phyloP scores from a whole-genome alignment of 805 yeast genomes.

The Candida golubevii region DNA sequence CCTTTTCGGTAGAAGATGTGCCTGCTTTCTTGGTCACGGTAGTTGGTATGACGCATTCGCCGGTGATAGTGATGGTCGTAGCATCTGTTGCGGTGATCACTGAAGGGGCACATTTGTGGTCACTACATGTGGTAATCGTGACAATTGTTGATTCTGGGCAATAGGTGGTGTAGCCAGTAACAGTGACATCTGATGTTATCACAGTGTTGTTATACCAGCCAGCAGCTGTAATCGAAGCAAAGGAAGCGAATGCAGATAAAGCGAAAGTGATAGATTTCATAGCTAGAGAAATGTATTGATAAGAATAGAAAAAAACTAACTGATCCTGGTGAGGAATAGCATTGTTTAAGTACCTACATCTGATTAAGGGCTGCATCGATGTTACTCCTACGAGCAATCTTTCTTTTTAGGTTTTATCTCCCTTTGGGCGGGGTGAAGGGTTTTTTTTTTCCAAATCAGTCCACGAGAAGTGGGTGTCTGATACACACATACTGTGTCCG shows the following conservation, averaged over 20 bases:
- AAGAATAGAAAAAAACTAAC: constrained; percentile 23
- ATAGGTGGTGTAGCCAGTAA: constrained; percentile 36
- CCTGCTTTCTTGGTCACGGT: background rate
- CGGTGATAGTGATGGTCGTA: constrained; percentile 31
- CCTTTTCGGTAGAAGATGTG: constrained; percentile 1
- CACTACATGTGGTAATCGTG: constrained; percentile 30
- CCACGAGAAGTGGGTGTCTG: too few species aligned
- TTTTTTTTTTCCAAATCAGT: too few species aligned
- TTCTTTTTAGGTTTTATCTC: too few species aligned
- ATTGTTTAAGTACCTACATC: too few species aligned
- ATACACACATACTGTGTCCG: too few species aligned
- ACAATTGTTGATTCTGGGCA: constrained; percentile 34
- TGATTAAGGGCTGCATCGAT: too few species aligned
- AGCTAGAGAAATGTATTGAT: background rate
- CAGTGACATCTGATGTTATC: constrained; percentile 24
- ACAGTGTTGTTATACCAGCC: constrained; percentile 16
- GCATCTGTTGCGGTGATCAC: constrained; percentile 26
- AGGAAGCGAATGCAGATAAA: constrained; percentile 6
- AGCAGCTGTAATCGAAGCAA: constrained; percentile 11
- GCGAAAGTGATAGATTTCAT: constrained; percentile 11
- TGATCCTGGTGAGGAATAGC: constrained; percentile 21
- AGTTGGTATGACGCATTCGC: constrained; percentile 27
- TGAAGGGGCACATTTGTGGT: constrained; percentile 24
- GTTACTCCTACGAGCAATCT: too few species aligned
- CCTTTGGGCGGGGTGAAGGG: too few species aligned